A percentile compares a stretch with the other conserved stretches of the same genome.
Conservation (phyloP, 169 alveolate species). For the Plasmodium coatneyi region DNA sequence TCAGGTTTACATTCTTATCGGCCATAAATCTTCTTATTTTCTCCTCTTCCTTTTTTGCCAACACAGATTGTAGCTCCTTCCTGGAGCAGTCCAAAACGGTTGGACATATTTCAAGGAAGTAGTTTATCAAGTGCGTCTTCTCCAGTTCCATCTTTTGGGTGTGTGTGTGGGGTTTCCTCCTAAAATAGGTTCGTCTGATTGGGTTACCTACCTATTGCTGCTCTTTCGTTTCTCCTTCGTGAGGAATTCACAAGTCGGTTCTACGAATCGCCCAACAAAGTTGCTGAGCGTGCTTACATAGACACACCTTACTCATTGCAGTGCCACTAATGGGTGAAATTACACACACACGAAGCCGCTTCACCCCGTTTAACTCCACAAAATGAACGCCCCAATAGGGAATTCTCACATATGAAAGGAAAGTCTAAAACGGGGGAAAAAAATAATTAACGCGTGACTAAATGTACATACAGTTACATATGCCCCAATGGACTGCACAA, state of each 20-base stretch:
- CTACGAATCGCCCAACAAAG: background rate
- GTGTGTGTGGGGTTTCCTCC: background rate
- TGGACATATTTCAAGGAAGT: slow-evolving; percentile 86
- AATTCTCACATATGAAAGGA: background rate
- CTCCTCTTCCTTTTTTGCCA: slow-evolving; percentile 82
- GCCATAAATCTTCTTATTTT: slow-evolving; percentile 80
- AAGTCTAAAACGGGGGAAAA: background rate
- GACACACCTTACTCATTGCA: background rate
- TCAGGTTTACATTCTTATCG: slow-evolving; percentile 81
- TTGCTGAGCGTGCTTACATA: background rate
- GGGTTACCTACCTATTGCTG: background rate
- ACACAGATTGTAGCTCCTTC: slow-evolving; percentile 82
- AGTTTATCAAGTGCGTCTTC: slow-evolving; percentile 84
- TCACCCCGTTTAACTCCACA: background rate
- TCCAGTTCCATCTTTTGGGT: slow-evolving; percentile 79
- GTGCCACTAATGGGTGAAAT: background rate
- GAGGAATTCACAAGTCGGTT: background rate
- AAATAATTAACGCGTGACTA: background rate
- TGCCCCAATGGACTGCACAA: background rate
- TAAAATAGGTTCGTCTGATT: background rate
- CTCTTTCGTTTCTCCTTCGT: background rate
- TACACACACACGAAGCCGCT: background rate
- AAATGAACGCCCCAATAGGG: background rate
- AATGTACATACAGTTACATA: background rate
- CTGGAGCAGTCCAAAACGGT: slow-evolving; percentile 86